Percentiles rank a stretch among this genome's conserved stretches.
Conservation (phyloP, 352 stramenopile species). For the Phytophthora cryptogea region DNA sequence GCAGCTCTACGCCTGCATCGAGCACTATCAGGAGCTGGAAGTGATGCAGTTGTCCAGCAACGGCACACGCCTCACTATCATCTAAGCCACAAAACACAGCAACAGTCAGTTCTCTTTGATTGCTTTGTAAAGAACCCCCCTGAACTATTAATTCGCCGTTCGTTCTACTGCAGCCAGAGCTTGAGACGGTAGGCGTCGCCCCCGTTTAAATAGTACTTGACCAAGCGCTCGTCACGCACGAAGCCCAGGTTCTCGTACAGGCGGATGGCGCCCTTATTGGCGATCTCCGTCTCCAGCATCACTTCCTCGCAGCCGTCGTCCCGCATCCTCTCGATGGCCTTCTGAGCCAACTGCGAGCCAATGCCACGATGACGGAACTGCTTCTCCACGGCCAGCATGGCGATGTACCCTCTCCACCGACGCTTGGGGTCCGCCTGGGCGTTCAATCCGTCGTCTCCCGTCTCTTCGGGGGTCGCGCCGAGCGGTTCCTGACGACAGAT, state of each 20-base stretch:
- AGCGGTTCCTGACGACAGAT: constrained; percentile 92
- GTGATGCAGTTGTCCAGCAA: constrained; percentile 82
- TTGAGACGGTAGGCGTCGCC: constrained; percentile 94
- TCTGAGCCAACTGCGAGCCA: constrained; percentile 84
- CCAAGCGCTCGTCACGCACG: constrained; percentile 90
- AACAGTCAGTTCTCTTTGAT: too few species aligned
- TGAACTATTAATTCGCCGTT: too few species aligned
- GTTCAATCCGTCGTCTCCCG: constrained; percentile 27
- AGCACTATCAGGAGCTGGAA: constrained; percentile 93
- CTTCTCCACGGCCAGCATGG: constrained; percentile 95
- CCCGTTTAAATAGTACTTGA: constrained; percentile 97
- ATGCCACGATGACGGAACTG: constrained; percentile 91
- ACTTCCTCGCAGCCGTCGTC: constrained; percentile 84
- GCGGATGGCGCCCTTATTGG: constrained; percentile 90
- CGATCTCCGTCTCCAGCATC: constrained; percentile 94
- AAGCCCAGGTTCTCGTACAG: constrained; percentile 96
- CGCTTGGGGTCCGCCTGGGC: constrained; percentile 24
- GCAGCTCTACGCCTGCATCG: constrained; percentile 94
- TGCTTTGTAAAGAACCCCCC: too few species aligned
- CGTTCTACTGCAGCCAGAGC: constrained; percentile 76
- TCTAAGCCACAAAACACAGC: constrained; percentile 18
- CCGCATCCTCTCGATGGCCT: constrained; percentile 91
- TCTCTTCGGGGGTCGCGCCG: constrained; percentile 59
- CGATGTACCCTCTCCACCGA: constrained; percentile 92
- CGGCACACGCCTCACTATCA: constrained; percentile 81